Evolutionary conservation across 2,329 filamentous ascomycete genomes (phyloP), one percentile per base, ranked within the genome.

Genomic region (Blumeriella jaapii): DNA sequence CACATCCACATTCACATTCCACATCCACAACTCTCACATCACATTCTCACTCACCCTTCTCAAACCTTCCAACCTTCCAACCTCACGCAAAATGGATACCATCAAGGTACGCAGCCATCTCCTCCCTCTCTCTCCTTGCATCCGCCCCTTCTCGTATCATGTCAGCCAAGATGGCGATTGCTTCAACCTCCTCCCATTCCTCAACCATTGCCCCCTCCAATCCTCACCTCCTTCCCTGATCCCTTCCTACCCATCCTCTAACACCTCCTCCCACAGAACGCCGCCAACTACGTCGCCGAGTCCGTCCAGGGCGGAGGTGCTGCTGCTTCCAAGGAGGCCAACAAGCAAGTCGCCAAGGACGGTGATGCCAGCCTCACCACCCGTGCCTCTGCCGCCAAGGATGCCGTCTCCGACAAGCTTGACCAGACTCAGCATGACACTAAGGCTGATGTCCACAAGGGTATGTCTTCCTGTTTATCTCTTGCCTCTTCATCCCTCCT

Each of bases 241-340:
- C 22, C 4, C 19, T 29, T 2, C 15, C 15, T 16, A 29, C 8
- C 13, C 30, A 12, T 13, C 25, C 31, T 14, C 37, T 41, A 23
- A 42, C 40, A 33, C 22, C 28, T 16, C n/a, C n/a, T 19, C 3
- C 4, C 18, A 27, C 29, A 59, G 60, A 65, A 69, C 60, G 61
- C 61, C 49, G 65, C 60, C 59, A 71, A 71, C 64, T 69, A 71
- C 62, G 65, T 71, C 54, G 56, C 62, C 41, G 69, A 74, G 63
- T 59, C 60, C 47, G 48, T 71, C 52, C 62, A 69, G 55, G 65
- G 68, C 47, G 49, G 56, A 35, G 54, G 59, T 39, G 56, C 65
- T 34, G 56, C 61, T 46, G 62, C 68, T 42, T 64, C 60, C 56
- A 72, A 73, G 66, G 67, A 71, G 61, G 62, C 59, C 62, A 72